Base-by-base conservation (phyloP, 2,329 filamentous ascomycete genomes). In the Penicillium frequentans region DNA sequence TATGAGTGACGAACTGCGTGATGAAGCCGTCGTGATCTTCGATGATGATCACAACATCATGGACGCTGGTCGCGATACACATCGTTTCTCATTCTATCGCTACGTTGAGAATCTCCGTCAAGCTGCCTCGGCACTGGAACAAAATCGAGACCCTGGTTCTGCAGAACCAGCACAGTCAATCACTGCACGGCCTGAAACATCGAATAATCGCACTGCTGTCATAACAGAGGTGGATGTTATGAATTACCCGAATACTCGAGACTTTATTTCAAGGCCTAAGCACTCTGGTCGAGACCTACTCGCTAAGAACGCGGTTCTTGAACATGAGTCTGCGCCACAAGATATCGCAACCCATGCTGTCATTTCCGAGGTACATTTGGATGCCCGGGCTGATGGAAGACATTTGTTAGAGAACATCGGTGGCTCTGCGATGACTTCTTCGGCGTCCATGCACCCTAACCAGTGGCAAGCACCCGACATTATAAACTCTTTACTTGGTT, bases 41-140 rank as follows among this genome's bases (percentile, higher is more conserved):
- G 68, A 74, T 39, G 75, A 77, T 44, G 75, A 78, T 35, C 69
- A 69, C n/a, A 74, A 70, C 55, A 59, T 73, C 2, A 52, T 72
- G 29, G 74, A 77, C 27, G 23, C 49, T 2, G 71, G 70, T 13
- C 71, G 69, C 26, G 68, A 74, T 46, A 64, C 71, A 21, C 67
- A 71, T 31, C 67, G 70, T 1, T 74, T 72, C 24, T 68, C 72
- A 5, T 72, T 72, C 37, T 73, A 76, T 56, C 69, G 74, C 1
- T 71, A 76, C 49, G 55, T 77, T 5, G 76, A 76, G 31, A 71
- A 66, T 27, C 58, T 70, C 37, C 63, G 69, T 4, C 69, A 68
- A 24, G 63, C 68, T 29, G 60, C 59, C 4, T 64, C 55, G 48
- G 57, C 35, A 50, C 48, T 61, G 59, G 62, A 56, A 64, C 54